Evolutionary conservation across 1,284 basidiomycete genomes (phyloP), one percentile per base, ranked within the genome.

Genomic region (Malassezia cuniculi): DNA sequence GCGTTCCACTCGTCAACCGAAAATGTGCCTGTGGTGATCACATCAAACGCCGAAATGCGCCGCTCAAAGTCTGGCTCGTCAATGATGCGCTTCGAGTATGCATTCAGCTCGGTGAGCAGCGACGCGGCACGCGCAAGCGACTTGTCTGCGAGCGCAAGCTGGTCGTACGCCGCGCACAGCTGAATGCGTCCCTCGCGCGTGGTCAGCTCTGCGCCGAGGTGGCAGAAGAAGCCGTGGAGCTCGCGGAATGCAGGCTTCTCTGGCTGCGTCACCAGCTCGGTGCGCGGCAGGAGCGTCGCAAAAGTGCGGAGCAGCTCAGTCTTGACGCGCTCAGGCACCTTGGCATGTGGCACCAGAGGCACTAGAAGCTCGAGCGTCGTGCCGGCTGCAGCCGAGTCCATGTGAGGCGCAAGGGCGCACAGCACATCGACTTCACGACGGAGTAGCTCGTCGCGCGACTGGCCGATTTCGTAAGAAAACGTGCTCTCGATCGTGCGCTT

Each of bases 51-150:
- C 1, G 70, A 67, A 11, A 97, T 72, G 3, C 90, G 81, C 31
- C 76, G 75, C 49, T 94, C 85, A 57, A 94, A 94, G 66, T 97
- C 85, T 1, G 86, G 83, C 64, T 97, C 87, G 37, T 93, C 86
- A 26, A 90, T 68, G 11, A 85, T 76, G 54, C 77, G 81, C 1
- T 68, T 69, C 1, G 85, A 89, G 68, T 80, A 95, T 0, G 89
- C 78, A 58, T 97, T 97, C 46, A 97, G 74, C 1, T 47, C 55
- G 2, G 33, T 33, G 11, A 50, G 42, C 63, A 55, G 60, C 20
- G 34, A 15, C 9, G 52, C 42, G 9, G 56, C 50, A 4, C 55
- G 48, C 17, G 15, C 34, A 5, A 66, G 43, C 4, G 38, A 33
- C 10, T 36, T 10, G 16, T 66, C 52, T 9, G 52, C 40, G 24